A percentile compares a stretch with the other conserved stretches of the same genome.
phyloP scores from a whole-genome alignment of 495 filamentous ascomycete species.

The Cryomyces minteri region DNA sequence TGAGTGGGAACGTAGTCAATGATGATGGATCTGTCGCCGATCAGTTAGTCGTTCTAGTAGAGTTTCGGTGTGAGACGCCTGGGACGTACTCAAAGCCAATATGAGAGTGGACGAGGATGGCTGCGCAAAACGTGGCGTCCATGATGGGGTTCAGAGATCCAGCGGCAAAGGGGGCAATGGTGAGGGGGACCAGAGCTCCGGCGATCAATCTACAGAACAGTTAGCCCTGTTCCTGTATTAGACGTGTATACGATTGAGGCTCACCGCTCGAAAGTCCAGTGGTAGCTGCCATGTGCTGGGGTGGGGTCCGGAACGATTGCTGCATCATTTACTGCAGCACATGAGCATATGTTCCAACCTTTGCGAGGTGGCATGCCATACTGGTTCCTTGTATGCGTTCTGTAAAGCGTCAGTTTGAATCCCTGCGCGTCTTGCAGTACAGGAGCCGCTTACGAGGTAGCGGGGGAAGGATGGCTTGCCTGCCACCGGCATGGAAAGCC shows the following conservation, averaged over 20 bases:
- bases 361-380: not conserved
- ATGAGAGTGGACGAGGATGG: conserved; percentile 80
- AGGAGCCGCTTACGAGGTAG: conserved; percentile 21
- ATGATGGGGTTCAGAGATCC: conserved; percentile 76
- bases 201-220: conserved; percentile 39
- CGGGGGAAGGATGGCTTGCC: conserved; percentile 24
- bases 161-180: conserved; percentile 77
- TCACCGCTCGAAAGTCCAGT: conserved; percentile 92
- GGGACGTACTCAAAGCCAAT: conserved; percentile 66
- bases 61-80: conserved; percentile 4
- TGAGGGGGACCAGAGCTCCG: conserved; percentile 65
- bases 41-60: conserved; percentile 2
- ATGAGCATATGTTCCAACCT: not conserved
- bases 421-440: not conserved
- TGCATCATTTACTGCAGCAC: conserved; percentile 61
- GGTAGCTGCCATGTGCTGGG: conserved; percentile 79
- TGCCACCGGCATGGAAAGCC: conserved; percentile 22
- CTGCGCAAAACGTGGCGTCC: conserved; percentile 70
- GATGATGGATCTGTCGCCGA: conserved; percentile 40
- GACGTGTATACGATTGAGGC: conserved; percentile 1
- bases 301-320: conserved; percentile 50
- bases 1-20: conserved; percentile 75
- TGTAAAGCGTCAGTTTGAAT: not conserved
- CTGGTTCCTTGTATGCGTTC: conserved; percentile 13
- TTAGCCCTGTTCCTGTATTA: not conserved